phyloP scores from a whole-genome alignment of 2,329 filamentous ascomycete species.

The Exophiala viscosa region DNA sequence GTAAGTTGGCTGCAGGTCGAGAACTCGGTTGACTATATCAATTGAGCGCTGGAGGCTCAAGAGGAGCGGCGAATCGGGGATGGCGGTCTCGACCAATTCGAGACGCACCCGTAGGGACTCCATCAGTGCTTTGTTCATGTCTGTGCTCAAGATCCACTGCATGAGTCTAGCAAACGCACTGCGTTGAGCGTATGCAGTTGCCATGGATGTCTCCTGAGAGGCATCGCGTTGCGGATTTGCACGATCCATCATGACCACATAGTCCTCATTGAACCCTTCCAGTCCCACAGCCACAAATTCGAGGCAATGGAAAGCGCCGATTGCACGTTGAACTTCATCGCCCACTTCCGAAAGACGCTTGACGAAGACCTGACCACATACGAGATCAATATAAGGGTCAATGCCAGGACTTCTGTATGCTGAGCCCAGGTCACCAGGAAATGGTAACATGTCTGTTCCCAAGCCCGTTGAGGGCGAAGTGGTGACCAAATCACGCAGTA shows the following conservation, averaged over 20 bases:
- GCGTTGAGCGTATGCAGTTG: slow-evolving; percentile 71
- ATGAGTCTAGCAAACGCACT: slow-evolving; percentile 93
- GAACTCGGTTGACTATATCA: slow-evolving; percentile 74
- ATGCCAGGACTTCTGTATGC: slow-evolving; percentile 78
- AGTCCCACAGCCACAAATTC: slow-evolving; percentile 78
- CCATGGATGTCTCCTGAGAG: slow-evolving; percentile 10
- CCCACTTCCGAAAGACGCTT: slow-evolving; percentile 62
- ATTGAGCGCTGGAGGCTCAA: slow-evolving; percentile 75
- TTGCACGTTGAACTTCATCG: slow-evolving; percentile 65
- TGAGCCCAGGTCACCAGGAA: slow-evolving; percentile 78
- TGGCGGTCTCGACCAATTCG: slow-evolving; percentile 65
- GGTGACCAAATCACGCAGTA: slow-evolving; percentile 68
- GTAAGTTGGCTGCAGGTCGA: slow-evolving; percentile 88
- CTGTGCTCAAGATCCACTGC: slow-evolving; percentile 97
- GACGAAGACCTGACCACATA: slow-evolving; percentile 73
- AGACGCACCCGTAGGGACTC: slow-evolving; percentile 72
- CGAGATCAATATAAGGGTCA: slow-evolving; percentile 88
- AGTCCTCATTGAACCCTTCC: slow-evolving; percentile 85
- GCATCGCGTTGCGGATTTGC: slow-evolving; percentile 7
- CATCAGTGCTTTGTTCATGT: slow-evolving; percentile 76
- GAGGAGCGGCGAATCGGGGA: slow-evolving; percentile 75
- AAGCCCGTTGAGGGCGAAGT: slow-evolving; percentile 50
- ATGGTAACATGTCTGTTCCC: slow-evolving; percentile 67
- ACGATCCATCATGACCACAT: slow-evolving; percentile 51
- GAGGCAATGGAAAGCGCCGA: slow-evolving; percentile 75